phyloP scores from a whole-genome alignment of 73 alveolate species.

The Blepharisma stoltei region DNA sequence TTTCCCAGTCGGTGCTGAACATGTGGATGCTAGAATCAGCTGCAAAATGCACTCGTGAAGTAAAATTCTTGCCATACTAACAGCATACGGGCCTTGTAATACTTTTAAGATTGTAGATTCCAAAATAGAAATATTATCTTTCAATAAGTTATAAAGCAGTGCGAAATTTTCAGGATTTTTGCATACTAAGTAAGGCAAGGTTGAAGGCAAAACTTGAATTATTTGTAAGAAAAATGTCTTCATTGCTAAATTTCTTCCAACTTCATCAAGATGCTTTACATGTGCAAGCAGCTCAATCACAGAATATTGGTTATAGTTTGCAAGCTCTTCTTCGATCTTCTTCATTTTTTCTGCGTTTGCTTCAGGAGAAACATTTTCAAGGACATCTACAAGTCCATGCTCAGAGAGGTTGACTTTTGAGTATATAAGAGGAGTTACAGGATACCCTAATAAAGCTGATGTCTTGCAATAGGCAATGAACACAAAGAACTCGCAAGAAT shows the following conservation, averaged over 20 bases:
- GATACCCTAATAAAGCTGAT: constrained; percentile 1
- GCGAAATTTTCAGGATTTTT: constrained; percentile 29
- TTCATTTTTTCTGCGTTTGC: constrained; percentile 6
- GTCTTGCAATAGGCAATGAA: not conserved
- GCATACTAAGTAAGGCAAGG: constrained; percentile 16
- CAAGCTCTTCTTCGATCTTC: constrained; percentile 11
- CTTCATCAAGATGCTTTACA: not conserved
- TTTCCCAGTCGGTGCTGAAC: constrained; percentile 32
- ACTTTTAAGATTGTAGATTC: constrained; percentile 7
- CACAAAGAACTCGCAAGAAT: not conserved
- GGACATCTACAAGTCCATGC: constrained; percentile 28
- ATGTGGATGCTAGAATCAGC: constrained; percentile 5
- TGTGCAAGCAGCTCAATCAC: constrained; percentile 9
- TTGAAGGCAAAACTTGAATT: constrained; percentile 21
- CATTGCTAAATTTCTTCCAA: constrained; percentile 19
- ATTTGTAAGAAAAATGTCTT: constrained; percentile 21
- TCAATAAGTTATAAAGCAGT: not conserved
- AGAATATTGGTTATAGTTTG: constrained; percentile 7
- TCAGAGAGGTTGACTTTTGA: constrained; percentile 7
- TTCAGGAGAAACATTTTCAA: not conserved
- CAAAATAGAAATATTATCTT: constrained; percentile 14
- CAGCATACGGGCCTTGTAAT: not conserved
- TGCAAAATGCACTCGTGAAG: constrained; percentile 24
- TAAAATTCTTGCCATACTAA: not conserved
- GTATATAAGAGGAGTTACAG: constrained; percentile 3